Percentiles rank a stretch among this genome's conserved stretches.
phyloP scores from a whole-genome alignment of 2,329 filamentous ascomycete genomes.

The Colletotrichum gigasporum region DNA sequence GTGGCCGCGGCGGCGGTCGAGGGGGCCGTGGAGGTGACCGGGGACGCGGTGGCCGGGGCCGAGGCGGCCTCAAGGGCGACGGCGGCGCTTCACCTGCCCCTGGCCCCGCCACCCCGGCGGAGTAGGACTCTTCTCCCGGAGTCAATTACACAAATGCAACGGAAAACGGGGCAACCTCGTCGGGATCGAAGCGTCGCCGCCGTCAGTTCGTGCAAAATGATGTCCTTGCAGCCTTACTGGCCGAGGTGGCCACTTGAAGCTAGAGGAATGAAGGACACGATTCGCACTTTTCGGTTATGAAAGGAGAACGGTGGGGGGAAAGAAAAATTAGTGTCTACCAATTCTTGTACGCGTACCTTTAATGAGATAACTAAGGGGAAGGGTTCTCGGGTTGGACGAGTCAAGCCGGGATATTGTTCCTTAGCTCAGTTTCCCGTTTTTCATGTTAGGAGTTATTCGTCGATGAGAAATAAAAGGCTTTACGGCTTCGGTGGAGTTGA shows the following conservation, averaged over 20 bases:
- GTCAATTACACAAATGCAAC: conserved; percentile 17
- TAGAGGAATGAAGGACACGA: conserved; percentile 25
- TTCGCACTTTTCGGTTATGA: conserved; percentile 17
- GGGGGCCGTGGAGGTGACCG: conserved; percentile 68
- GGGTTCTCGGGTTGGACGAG: conserved; percentile 16
- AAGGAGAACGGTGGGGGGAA: conserved; percentile 20
- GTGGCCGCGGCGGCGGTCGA: conserved; percentile 64
- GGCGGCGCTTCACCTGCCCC: conserved; percentile 63
- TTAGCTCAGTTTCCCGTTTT: conserved; percentile 14
- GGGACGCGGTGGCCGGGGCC: conserved; percentile 64
- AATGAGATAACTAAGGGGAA: conserved; percentile 30
- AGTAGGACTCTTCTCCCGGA: conserved; percentile 31
- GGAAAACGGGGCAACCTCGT: conserved; percentile 4
- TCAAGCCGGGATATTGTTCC: not conserved
- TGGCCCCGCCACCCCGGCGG: conserved; percentile 59
- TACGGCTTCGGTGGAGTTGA: conserved; percentile 11
- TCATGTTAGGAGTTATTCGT: conserved; percentile 26
- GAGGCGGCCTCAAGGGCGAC: conserved; percentile 68
- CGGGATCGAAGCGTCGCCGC: conserved; percentile 1
- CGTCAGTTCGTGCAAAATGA: conserved; percentile 17
- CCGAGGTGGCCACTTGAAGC: conserved; percentile 21
- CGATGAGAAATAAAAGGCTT: conserved; percentile 26
- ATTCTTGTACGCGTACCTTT: conserved; percentile 35
- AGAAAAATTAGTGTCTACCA: conserved; percentile 33
- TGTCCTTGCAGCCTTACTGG: conserved; percentile 30